A percentile compares a stretch with the other conserved stretches of the same genome.
Evolutionary conservation across 1,139 yeast species (phyloP).

Genomic region (Kodamaea sp.): DNA sequence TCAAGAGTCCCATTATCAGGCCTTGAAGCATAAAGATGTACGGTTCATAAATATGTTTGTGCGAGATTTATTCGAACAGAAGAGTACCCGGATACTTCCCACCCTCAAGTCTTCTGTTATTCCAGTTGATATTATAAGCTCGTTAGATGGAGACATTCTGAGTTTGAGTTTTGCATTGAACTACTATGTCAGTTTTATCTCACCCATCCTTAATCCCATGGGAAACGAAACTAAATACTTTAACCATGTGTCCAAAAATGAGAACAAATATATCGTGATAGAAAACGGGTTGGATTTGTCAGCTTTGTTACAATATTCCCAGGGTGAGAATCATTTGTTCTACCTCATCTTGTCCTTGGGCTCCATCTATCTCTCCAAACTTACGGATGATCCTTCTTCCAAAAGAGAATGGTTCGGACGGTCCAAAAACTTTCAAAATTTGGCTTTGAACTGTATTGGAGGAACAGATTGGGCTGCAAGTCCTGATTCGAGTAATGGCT

Average conservation of each 20-base stretch:
- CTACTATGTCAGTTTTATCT: conserved; percentile 27
- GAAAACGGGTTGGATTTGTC: conserved; percentile 27
- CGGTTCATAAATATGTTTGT: conserved; percentile 21
- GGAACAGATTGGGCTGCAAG: background rate
- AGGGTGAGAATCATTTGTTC: conserved; percentile 23
- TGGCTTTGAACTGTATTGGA: conserved; percentile 16
- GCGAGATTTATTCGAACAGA: conserved; percentile 12
- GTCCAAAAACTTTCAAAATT: conserved; percentile 19
- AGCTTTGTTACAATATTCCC: conserved; percentile 27
- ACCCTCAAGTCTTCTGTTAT: conserved; percentile 17
- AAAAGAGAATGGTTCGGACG: conserved; percentile 20
- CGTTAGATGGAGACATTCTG: conserved; percentile 15
- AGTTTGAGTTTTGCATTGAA: conserved; percentile 25
- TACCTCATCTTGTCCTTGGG: conserved; percentile 29
- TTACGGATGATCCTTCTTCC: conserved; percentile 9
- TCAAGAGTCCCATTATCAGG: conserved; percentile 15
- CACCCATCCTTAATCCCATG: conserved; percentile 31
- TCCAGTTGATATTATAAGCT: conserved; percentile 23
- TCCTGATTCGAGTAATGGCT: background rate
- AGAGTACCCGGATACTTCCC: conserved; percentile 8
- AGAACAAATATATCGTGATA: conserved; percentile 17
- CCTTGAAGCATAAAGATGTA: conserved; percentile 17
- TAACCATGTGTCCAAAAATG: conserved; percentile 12
- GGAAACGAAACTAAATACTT: conserved; percentile 18
- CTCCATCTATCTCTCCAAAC: conserved; percentile 26